These are phyloP conservation scores for Thermothielavioides terrestris DNA, from an alignment of 495 filamentous ascomycete species.

Conservation along the genomic window DNA sequence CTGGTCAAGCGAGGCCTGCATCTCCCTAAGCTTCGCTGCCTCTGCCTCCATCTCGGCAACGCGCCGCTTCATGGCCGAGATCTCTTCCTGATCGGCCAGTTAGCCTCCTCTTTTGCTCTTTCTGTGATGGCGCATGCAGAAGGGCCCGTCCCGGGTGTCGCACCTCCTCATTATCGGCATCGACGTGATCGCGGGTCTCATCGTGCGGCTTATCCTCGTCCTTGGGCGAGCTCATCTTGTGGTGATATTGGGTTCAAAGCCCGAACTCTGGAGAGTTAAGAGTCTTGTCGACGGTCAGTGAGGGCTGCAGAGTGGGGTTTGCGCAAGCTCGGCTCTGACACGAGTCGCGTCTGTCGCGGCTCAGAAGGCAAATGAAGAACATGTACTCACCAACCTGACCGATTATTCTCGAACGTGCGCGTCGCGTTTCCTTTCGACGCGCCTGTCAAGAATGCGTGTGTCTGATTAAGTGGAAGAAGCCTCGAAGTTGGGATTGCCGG, in stretches of 20 bases:
- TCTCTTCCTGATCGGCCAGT: conserved; percentile 56
- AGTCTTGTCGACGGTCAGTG: not conserved
- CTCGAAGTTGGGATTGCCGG: no score
- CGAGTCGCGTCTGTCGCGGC: no score
- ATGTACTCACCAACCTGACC: no score
- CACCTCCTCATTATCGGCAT: conserved; percentile 41
- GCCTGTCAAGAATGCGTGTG: no score
- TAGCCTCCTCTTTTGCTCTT: conserved; percentile 10
- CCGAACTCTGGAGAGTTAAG: conserved; percentile 9
- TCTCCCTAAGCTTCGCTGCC: conserved; percentile 91
- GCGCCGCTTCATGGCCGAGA: conserved; percentile 93
- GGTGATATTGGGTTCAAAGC: conserved; percentile 3
- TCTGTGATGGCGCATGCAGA: not conserved
- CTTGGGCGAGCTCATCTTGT: conserved; percentile 21
- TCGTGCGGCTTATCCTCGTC: conserved; percentile 24
- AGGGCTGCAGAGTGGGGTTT: conserved; percentile 2
- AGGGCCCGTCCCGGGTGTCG: conserved; percentile 6
- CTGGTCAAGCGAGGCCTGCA: conserved; percentile 86
- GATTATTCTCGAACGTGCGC: no score
- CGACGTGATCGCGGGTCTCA: conserved; percentile 19
- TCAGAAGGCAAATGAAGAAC: no score
- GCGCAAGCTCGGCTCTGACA: no score
- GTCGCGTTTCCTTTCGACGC: no score
- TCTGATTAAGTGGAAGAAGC: no score
- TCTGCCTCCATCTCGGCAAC: conserved; percentile 99